A percentile compares a stretch with the other conserved stretches of the same genome.
Evolutionary conservation across 148 eudicot genomes (phyloP).

Genomic region (Pouteria glomerata): DNA sequence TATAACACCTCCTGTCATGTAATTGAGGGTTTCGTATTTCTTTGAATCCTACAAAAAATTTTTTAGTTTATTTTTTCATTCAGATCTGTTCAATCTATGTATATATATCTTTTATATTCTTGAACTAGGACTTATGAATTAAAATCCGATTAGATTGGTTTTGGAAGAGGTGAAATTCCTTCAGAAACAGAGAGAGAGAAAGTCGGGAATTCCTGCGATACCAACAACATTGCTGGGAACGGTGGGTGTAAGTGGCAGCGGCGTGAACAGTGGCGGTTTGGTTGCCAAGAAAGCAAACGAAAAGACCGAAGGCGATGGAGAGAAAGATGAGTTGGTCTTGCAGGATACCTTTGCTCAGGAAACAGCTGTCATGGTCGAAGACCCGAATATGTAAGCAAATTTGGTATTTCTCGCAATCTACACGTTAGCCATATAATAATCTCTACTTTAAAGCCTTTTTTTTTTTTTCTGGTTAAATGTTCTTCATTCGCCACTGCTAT

Average conservation of each 20-base stretch:
- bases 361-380: slow-evolving; percentile 98
- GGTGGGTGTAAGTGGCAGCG: no score
- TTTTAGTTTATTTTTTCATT: neutral
- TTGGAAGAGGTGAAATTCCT: slow-evolving; percentile 89
- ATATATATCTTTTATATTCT: neutral
- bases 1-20: neutral
- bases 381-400: slow-evolving; percentile 72
- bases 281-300: slow-evolving; percentile 34
- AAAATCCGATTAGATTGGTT: slow-evolving; percentile 42
- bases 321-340: slow-evolving; percentile 88
- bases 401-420: neutral
- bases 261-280: slow-evolving; percentile 20
- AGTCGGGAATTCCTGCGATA: slow-evolving; percentile 65
- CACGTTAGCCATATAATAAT: neutral
- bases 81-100: neutral
- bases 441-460: neutral
- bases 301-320: slow-evolving; percentile 64
- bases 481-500: no score
- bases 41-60: neutral
- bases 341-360: slow-evolving; percentile 98
- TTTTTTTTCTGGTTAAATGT: neutral
- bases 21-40: slow-evolving; percentile 6
- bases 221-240: slow-evolving; percentile 17
- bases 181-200: slow-evolving; percentile 83
- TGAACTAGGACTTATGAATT: neutral